Conservation (phyloP, 257 asterid genomes). For the Plantago major region DNA sequence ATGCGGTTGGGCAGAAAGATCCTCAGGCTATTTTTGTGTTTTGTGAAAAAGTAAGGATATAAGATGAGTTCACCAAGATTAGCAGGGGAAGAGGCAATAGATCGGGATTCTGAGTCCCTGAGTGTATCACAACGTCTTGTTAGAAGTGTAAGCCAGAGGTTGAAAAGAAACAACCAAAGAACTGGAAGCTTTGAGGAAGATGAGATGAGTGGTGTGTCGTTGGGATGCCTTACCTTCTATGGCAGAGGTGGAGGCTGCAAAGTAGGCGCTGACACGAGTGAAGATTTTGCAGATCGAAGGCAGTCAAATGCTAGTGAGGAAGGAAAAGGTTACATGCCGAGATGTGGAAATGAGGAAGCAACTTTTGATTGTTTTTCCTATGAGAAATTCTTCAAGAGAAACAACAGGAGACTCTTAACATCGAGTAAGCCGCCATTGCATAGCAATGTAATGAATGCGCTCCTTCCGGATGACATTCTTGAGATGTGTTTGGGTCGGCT, state of each 20-base stretch:
- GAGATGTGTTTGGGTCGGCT: slow-evolving; percentile 93
- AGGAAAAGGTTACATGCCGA: slow-evolving; percentile 38
- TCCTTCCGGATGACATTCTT: slow-evolving; percentile 81
- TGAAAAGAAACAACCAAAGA: slow-evolving; percentile 55
- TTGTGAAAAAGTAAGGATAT: slow-evolving; percentile 18
- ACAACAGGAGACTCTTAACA: slow-evolving; percentile 39
- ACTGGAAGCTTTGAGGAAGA: slow-evolving; percentile 52
- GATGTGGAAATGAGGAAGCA: slow-evolving; percentile 51
- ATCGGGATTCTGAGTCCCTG: slow-evolving; percentile 49
- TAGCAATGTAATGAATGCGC: slow-evolving; percentile 44
- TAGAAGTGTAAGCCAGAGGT: slow-evolving; percentile 73
- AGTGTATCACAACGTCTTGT: slow-evolving; percentile 65
- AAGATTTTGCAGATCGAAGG: slow-evolving; percentile 63
- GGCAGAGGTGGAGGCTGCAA: slow-evolving; percentile 93
- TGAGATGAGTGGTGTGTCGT: slow-evolving; percentile 47
- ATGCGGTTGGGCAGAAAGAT: slow-evolving; percentile 18
- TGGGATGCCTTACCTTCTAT: slow-evolving; percentile 71
- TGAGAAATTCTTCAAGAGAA: slow-evolving; percentile 68
- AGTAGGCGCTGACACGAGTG: slow-evolving; percentile 83
- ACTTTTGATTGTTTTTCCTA: slow-evolving; percentile 67
- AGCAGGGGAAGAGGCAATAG: slow-evolving; percentile 38
- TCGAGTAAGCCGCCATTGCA: slow-evolving; percentile 26
- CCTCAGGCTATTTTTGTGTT: slow-evolving; percentile 5
- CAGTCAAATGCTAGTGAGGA: slow-evolving; percentile 70
- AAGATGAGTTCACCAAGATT: slow-evolving; percentile 41